A percentile compares a stretch with the other conserved stretches of the same genome.
phyloP scores from a whole-genome alignment of 345 rosid species.

The Noccaea bulbosa region DNA sequence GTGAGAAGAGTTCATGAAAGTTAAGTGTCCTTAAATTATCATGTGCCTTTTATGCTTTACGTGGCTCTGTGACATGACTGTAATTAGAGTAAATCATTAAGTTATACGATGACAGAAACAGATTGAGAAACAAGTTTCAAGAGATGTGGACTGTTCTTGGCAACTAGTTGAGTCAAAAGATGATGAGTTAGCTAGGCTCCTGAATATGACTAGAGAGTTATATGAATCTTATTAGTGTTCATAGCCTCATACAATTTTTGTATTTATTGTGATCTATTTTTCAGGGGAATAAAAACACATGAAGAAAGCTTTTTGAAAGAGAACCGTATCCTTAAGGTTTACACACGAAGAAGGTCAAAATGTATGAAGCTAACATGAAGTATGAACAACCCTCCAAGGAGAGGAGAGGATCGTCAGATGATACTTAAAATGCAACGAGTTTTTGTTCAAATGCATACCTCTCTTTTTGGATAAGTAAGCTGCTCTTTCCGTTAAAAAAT shows the following conservation, averaged over 20 bases:
- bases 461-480: neutral
- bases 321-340: conserved; percentile 24
- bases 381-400: neutral
- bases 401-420: conserved; percentile 9
- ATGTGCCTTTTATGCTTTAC: conserved; percentile 18
- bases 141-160: neutral
- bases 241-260: neutral
- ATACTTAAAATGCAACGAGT: conserved; percentile 11
- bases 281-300: conserved; percentile 22
- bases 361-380: conserved; percentile 31
- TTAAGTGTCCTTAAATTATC: neutral
- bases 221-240: conserved; percentile 1
- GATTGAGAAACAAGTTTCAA: conserved; percentile 13
- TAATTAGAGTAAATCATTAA: neutral
- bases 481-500: no score
- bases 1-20: neutral
- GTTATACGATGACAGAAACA: neutral
- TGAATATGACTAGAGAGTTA: neutral
- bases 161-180: conserved; percentile 15
- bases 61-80: conserved; percentile 12
- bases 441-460: conserved; percentile 37
- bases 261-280: neutral
- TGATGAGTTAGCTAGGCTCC: conserved; percentile 1
- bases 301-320: conserved; percentile 10
- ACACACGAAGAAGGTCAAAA: conserved; percentile 28